Evolutionary conservation across 495 filamentous ascomycete genomes (phyloP), one percentile per base, ranked within the genome.

Genomic region (Echria macrotheca): DNA sequence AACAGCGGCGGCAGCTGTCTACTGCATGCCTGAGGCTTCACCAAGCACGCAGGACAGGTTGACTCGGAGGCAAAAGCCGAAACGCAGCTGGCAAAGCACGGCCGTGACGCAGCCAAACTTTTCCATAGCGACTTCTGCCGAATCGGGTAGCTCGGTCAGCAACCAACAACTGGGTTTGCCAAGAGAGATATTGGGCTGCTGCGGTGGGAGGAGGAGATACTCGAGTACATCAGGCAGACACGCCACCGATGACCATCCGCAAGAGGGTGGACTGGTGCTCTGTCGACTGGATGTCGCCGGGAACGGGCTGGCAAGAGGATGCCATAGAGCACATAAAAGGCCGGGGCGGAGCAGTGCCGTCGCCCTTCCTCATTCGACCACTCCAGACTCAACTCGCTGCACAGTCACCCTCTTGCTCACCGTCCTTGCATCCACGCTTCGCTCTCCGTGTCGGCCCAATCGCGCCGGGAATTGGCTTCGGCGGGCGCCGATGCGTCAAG

Each of bases 181-280:
- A 18, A 37, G n/a, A n/a, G n/a, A n/a, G n/a, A n/a, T n/a, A 25
- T 24, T 15, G 48, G 38, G 22, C 42, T 44, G 38, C 29, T 35
- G 48, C 35, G 8, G 25, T 40, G 18, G 8, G n/a, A 8, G 15
- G 33, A 28, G 28, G 15, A 26, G 50, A 32, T 18, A 31, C n/a
- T n/a, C n/a, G n/a, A 31, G 7, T 6, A 36, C 28, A 57, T 54
- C 54, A 57, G 50, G 45, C 54, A 45, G 54, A 50, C 50, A 57
- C 50, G 45, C 50, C 54, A 56, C 45, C 49, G 10, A 11, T 31
- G n/a, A n/a, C n/a, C n/a, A n/a, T n/a, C n/a, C n/a, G n/a, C n/a
- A n/a, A n/a, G n/a, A n/a, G n/a, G n/a, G n/a, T n/a, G n/a, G n/a
- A n/a, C n/a, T n/a, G n/a, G n/a, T n/a, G n/a, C 15, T 12, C 17